Evolutionary conservation across 2,329 filamentous ascomycete species (phyloP), one percentile per base, ranked within the genome.

Genomic region (Diaporthe caulivora): DNA sequence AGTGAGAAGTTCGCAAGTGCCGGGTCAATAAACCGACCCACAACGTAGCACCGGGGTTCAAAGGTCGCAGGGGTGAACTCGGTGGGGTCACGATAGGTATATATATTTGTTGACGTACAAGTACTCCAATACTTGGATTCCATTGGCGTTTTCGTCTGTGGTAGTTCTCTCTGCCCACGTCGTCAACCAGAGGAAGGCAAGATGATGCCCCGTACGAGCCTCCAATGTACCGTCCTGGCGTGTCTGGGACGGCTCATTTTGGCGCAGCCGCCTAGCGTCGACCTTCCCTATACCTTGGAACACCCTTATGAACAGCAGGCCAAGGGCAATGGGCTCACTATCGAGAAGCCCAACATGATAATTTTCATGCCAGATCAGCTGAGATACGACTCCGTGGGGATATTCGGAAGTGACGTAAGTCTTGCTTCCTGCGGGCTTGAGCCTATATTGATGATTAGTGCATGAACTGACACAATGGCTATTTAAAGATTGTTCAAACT

Each of bases 311-410:
- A 51, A 29, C 18, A 65, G 62, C 29, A 37, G 29, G 44, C 62
- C 21, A 51, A 51, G 31, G 31, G 44, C 31, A 65, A 65, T 51
- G 44, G 62, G 4, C n/a, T 65, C 1, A 44, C 44, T 15, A 26
- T 51, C 7, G 62, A 65, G 62, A 49, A 65, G n/a, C 62, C 62
- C 7, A 65, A 65, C 18, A 65, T 65, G 15, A 65, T 65, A 9
- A 65, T 65, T 1, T 65, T 65, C 15, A 65, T 65, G 44, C 62
- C 62, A 1, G 85, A 87, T 64, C 85, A 87, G 77, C 79, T 87
- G 4, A 82, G 85, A 13, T 86, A 84, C 57, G 85, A 87, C 75
- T 82, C 84, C 1, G 77, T 87, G 0, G 81, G 82, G 0, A 42
- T 54, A 13, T 26, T 64, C 37, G 68, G 68, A 15, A 70, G 55